These are phyloP conservation scores for Colletotrichum higginsianum DNA, from an alignment of 2,329 filamentous ascomycete species.

Conservation along the genomic window DNA sequence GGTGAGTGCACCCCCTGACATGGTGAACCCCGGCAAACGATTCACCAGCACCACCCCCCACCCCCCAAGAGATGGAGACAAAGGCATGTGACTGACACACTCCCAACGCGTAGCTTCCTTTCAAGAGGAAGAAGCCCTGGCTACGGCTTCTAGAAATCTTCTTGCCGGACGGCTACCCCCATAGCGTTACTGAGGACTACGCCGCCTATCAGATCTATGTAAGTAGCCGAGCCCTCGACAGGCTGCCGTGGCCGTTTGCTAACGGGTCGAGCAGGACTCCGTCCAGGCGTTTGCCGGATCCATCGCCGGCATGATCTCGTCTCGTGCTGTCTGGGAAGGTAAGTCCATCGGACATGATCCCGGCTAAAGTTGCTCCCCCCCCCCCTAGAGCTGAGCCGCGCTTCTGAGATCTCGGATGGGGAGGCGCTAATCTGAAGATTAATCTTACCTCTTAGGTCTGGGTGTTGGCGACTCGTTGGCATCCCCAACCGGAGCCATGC, in stretches of 20 bases:
- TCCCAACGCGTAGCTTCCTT: constrained; percentile 15
- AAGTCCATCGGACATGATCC: neutral
- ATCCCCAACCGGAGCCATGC: constrained; percentile 36
- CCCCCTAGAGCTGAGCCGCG: no score
- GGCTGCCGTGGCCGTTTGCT: neutral
- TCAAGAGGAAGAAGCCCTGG: constrained; percentile 34
- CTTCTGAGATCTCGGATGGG: no score
- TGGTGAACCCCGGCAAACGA: neutral
- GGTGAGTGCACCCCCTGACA: constrained; percentile 20
- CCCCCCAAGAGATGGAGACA: neutral
- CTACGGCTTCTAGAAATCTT: constrained; percentile 33
- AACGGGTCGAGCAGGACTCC: constrained; percentile 16
- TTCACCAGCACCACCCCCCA: neutral
- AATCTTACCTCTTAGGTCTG: constrained; percentile 3
- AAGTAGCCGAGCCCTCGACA: neutral
- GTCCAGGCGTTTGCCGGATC: constrained; percentile 38
- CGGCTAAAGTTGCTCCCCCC: neutral
- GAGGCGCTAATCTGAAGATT: constrained; percentile 1
- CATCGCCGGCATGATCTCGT: constrained; percentile 41
- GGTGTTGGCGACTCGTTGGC: constrained; percentile 38
- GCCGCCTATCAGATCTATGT: constrained; percentile 38
- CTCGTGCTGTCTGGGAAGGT: constrained; percentile 41
- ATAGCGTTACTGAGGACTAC: constrained; percentile 40
- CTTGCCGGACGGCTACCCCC: constrained; percentile 35
- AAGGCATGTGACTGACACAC: constrained; percentile 26